Evolutionary conservation across 1,284 basidiomycete genomes (phyloP).

Genomic region (Pulchroboletus neoregius): DNA sequence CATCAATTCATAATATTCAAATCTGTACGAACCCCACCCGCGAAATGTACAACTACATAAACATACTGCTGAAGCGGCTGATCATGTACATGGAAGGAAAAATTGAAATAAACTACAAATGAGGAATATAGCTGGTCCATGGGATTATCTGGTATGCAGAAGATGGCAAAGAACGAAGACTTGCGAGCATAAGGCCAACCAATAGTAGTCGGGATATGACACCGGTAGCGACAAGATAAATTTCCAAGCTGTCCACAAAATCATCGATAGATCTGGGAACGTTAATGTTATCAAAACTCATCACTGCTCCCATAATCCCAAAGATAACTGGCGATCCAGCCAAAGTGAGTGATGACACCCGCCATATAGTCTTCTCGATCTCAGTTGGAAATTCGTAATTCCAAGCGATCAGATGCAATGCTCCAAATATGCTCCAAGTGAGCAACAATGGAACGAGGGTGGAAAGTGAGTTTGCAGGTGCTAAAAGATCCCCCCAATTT

Average conservation of each 20-base stretch:
- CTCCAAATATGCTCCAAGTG: constrained; percentile 2
- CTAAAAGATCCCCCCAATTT: neutral
- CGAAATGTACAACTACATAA: no score
- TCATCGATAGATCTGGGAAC: neutral
- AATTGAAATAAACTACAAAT: neutral
- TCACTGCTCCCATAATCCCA: neutral
- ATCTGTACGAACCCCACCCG: no score
- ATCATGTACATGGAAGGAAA: neutral
- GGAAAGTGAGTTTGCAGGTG: neutral
- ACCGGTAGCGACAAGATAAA: neutral
- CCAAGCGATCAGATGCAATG: constrained; percentile 2
- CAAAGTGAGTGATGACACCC: neutral
- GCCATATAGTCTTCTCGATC: neutral
- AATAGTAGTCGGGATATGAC: neutral
- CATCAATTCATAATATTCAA: no score
- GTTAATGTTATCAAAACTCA: no score
- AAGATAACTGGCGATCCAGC: neutral
- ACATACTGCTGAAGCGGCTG: no score
- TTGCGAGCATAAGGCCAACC: neutral
- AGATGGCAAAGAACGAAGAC: constrained; percentile 1
- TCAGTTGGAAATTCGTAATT: neutral
- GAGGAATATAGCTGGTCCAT: neutral
- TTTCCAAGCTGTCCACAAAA: neutral
- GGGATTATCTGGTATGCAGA: neutral
- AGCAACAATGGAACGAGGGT: neutral